Conservation (phyloP, 2,329 filamentous ascomycete species). For the Dothideomycetes sp. region DNA sequence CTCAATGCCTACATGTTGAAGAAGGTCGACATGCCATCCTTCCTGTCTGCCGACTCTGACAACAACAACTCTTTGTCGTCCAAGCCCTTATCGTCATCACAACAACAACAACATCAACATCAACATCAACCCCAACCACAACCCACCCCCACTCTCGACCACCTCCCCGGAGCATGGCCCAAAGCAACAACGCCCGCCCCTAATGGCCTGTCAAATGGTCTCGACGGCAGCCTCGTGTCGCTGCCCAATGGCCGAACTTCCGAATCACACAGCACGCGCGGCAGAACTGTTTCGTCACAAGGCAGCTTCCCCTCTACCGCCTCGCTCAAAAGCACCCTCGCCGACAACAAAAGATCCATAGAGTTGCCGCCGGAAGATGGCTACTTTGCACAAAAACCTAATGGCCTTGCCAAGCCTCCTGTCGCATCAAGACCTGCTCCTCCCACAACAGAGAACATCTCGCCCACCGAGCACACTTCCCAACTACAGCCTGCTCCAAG, state of each 20-base stretch:
- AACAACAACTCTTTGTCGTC: conserved; percentile 24
- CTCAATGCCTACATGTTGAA: conserved; percentile 36
- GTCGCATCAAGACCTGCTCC: conserved; percentile 8
- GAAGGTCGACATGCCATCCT: conserved; percentile 43
- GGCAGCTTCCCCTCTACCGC: conserved; percentile 16
- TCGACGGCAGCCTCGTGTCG: conserved; percentile 42
- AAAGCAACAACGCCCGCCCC: conserved; percentile 16
- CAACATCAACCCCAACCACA: neutral
- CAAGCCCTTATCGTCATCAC: conserved; percentile 16
- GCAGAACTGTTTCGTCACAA: conserved; percentile 5
- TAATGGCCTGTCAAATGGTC: conserved; percentile 24
- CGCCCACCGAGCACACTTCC: conserved; percentile 1
- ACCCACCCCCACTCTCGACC: conserved; percentile 18
- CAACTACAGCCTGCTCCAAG: conserved; percentile 10
- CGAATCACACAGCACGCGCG: conserved; percentile 16
- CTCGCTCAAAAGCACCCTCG: conserved; percentile 22
- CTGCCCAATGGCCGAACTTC: conserved; percentile 48
- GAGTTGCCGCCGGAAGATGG: conserved; percentile 31
- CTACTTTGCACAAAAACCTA: conserved; percentile 32
- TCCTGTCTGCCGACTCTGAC: conserved; percentile 38
- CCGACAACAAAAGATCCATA: conserved; percentile 24
- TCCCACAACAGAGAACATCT: neutral
- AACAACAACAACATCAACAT: conserved; percentile 11
- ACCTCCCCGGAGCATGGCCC: conserved; percentile 22
- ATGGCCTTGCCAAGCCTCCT: conserved; percentile 26